Conservation (phyloP, 2,329 filamentous ascomycete genomes). For the Pestalotiopsis sp. region DNA sequence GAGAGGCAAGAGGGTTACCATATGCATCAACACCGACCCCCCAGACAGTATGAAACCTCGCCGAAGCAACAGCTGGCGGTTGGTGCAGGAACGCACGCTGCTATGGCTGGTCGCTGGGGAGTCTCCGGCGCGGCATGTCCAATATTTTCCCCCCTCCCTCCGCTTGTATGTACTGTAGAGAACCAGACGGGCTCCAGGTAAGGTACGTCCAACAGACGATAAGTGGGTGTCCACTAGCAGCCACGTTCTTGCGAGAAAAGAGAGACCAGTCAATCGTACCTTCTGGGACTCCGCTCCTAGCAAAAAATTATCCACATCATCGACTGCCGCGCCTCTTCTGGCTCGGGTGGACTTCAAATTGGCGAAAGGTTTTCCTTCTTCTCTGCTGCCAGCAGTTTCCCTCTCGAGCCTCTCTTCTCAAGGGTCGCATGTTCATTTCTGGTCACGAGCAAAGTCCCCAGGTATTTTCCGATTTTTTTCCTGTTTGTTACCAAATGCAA, state of each 20-base stretch:
- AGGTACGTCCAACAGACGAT: no score
- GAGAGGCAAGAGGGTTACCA: background rate
- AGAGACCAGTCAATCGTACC: background rate
- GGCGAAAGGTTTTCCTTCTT: background rate
- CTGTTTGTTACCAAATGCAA: background rate
- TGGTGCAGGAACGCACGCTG: slow-evolving; percentile 3
- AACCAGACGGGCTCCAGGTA: no score
- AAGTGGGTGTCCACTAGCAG: no score
- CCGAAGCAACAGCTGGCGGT: background rate
- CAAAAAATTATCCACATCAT: background rate
- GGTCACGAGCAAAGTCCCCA: background rate
- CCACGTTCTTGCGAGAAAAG: no score
- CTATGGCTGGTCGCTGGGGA: background rate
- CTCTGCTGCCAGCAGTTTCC: background rate
- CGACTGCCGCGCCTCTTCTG: background rate
- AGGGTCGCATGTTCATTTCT: slow-evolving; percentile 5
- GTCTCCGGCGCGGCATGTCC: background rate
- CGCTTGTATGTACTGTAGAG: background rate
- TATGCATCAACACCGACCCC: background rate
- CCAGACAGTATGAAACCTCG: slow-evolving; percentile 3
- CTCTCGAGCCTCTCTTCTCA: background rate
- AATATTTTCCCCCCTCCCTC: background rate
- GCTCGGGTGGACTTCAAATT: background rate
- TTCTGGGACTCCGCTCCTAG: background rate
- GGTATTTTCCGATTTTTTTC: background rate